Conservation (phyloP, 1,139 yeast genomes). For the Zygoascus sp. region DNA sequence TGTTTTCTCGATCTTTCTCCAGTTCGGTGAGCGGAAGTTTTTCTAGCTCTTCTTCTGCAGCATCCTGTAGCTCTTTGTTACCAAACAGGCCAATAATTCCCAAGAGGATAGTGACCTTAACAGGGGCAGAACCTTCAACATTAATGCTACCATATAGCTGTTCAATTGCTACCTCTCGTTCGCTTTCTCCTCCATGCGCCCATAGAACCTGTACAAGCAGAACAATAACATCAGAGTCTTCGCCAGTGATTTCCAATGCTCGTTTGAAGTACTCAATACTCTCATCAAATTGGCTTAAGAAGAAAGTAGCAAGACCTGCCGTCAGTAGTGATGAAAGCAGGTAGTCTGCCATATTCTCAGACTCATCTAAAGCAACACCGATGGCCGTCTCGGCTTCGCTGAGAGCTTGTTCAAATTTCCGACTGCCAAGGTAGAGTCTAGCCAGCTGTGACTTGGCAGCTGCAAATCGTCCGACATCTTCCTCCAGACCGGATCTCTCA, state of each 20-base stretch:
- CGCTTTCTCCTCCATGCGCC: conserved; percentile 63
- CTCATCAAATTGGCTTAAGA: conserved; percentile 53
- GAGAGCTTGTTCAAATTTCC: conserved; percentile 52
- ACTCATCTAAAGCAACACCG: conserved; percentile 43
- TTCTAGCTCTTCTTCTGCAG: conserved; percentile 64
- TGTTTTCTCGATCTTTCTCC: conserved; percentile 39
- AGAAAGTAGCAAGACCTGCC: conserved; percentile 65
- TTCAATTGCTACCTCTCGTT: conserved; percentile 69
- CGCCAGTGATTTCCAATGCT: conserved; percentile 53
- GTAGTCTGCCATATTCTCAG: conserved; percentile 28
- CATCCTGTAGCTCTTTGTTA: conserved; percentile 54
- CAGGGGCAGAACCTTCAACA: conserved; percentile 53
- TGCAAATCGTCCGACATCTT: conserved; percentile 49
- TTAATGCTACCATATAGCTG: conserved; percentile 51
- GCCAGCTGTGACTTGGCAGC: conserved; percentile 64
- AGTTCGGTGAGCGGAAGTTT: conserved; percentile 47
- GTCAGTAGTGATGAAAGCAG: conserved; percentile 61
- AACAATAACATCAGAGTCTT: conserved; percentile 59
- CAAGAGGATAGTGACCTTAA: conserved; percentile 62
- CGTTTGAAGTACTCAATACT: conserved; percentile 64
- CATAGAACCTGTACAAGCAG: conserved; percentile 75
- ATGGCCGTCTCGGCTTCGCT: conserved; percentile 57
- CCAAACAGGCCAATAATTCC: conserved; percentile 78
- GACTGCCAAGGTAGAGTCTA: conserved; percentile 59
- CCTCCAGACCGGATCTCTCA: conserved; percentile 50